Evolutionary conservation across 768 basidiomycete species (phyloP), one percentile per base, ranked within the genome.

Genomic region (Ramaria rubella): DNA sequence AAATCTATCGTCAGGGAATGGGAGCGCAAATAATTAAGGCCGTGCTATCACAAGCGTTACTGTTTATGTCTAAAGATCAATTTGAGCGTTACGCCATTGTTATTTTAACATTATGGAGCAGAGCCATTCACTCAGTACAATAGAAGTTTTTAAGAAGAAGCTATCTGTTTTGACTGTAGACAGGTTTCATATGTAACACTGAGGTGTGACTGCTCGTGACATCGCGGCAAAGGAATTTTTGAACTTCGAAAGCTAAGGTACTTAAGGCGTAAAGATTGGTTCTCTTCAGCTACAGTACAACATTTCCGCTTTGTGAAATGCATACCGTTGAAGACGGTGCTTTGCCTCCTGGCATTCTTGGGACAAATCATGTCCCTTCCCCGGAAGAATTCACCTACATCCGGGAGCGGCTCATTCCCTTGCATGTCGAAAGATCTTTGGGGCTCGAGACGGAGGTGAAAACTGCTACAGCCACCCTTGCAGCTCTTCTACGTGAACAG

Each of bases 21-120:
- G 79, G 87, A 61, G 94, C 96, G 0, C 96, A 99, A 70, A 94
- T 98, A 57, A 79, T 83, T 50, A 99, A 99, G 69, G 96, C 95
- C 0, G 94, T 97, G 12, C 72, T 99, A 14, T 90, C 92, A 7
- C 96, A 99, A 70, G 95, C 94, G 2, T 77, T 99, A 61, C 73
- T 98, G 52, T 99, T 99, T 76, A 87, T 95, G 75, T 90, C 93
- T 61, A 99, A 99, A 72, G 95, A 97, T 65, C 90, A 94, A 65
- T 94, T 99, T 64, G 96, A 99, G 68, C 81, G 81, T 4, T 95
- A 87, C 81, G 85, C 91, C 1, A 73, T 92, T 54, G 70, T 77
- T 12, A 79, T 94, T 58, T 83, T 90, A 76, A 68, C 83, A 23
- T 58, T 86, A 40, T 71, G 58, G 59, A 49, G 40, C 15, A 38